phyloP scores from a whole-genome alignment of 331 rosid species.

The Spiraea crenata region DNA sequence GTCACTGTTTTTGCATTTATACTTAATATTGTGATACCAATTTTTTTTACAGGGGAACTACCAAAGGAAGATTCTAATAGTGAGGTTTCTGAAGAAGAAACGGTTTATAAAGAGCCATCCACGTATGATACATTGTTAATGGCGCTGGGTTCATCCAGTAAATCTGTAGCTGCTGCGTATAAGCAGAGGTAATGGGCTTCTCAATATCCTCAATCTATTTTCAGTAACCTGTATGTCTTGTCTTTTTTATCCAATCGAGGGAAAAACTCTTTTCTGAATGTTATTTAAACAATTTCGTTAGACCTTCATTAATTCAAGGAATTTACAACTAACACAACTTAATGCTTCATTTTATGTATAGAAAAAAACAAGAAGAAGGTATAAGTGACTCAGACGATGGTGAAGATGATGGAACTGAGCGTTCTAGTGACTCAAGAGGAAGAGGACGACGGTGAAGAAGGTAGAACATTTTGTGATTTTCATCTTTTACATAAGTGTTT shows the following conservation, averaged over 20 bases:
- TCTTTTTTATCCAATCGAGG: neutral
- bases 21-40: neutral
- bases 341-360: constrained; percentile 28
- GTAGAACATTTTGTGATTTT: constrained; percentile 28
- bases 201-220: neutral
- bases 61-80: constrained; percentile 14
- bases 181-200: constrained; percentile 38
- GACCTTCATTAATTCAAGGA: too few relatives aligned
- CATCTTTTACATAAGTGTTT: neutral
- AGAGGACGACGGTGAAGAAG: constrained; percentile 35
- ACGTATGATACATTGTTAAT: constrained; percentile 38
- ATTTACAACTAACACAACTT: constrained; percentile 5
- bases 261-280: neutral
- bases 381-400: constrained; percentile 41
- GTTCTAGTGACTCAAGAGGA: constrained; percentile 38
- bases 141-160: constrained; percentile 33
- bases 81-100: constrained; percentile 26
- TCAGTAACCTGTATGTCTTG: neutral
- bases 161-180: constrained; percentile 37
- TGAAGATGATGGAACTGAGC: constrained; percentile 29
- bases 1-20: neutral
- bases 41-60: constrained; percentile 18
- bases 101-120: constrained; percentile 29
- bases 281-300: neutral
- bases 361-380: constrained; percentile 58